These are phyloP conservation scores for Ophiostoma sp. DNA, from an alignment of 2,329 filamentous ascomycete species.

Conservation along the genomic window DNA sequence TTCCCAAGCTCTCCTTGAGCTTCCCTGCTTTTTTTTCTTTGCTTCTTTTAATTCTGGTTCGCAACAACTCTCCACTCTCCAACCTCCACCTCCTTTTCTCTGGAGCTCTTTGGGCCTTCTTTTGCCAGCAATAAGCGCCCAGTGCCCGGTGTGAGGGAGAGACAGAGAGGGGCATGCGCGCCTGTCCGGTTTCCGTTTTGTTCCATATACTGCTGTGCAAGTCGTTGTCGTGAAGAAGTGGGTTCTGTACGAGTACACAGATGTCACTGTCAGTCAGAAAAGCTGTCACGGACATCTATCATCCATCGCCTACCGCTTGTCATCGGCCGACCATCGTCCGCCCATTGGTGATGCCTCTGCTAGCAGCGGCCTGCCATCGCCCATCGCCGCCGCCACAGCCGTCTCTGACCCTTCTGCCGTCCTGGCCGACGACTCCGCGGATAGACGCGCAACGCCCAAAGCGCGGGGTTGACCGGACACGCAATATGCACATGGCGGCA, in stretches of 20 bases:
- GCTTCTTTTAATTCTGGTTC: not conserved
- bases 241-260: not conserved
- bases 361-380: not conserved
- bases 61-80: no score
- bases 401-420: not conserved
- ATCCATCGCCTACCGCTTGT: not conserved
- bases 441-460: not conserved
- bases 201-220: not conserved
- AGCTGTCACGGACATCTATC: not conserved
- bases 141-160: not conserved
- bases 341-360: not conserved
- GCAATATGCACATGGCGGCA: not conserved
- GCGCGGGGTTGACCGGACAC: not conserved
- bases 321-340: not conserved
- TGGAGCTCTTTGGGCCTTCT: not conserved
- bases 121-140: constrained; percentile 9
- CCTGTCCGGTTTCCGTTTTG: not conserved
- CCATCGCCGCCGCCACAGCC: not conserved
- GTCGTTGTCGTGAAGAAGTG: not conserved
- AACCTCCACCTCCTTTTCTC: not conserved
- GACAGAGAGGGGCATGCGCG: not conserved
- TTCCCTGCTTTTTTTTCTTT: not conserved
- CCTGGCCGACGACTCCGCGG: not conserved
- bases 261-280: not conserved
- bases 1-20: not conserved